Conservation (phyloP, 1,284 basidiomycete genomes). For the Ganoderma lucidum region DNA sequence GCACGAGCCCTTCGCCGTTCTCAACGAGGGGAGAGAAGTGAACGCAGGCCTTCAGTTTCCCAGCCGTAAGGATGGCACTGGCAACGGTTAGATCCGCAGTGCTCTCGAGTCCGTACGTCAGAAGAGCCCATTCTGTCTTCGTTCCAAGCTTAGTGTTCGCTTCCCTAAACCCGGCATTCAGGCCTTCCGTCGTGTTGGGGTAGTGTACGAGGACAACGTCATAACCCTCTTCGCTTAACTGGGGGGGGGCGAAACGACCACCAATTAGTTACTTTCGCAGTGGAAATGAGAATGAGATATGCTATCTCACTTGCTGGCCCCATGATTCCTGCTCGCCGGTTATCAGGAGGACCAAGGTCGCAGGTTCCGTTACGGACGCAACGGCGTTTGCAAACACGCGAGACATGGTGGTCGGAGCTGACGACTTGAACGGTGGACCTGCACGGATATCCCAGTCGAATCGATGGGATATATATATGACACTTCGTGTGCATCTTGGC, state of each 20-base stretch:
- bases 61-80: conserved; percentile 28
- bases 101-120: conserved; percentile 48
- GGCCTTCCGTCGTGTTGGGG: conserved; percentile 32
- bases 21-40: conserved; percentile 48
- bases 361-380: conserved; percentile 39
- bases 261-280: background rate
- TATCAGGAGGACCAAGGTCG: conserved; percentile 42
- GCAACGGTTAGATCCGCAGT: conserved; percentile 35
- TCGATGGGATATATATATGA: background rate
- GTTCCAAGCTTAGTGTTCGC: conserved; percentile 18
- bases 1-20: conserved; percentile 40
- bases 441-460: background rate
- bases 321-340: conserved; percentile 41
- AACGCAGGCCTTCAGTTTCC: conserved; percentile 43
- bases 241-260: conserved; percentile 10
- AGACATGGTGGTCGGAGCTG: conserved; percentile 19
- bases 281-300: background rate
- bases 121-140: conserved; percentile 44
- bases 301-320: conserved; percentile 49
- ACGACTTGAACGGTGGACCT: background rate
- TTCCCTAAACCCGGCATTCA: conserved; percentile 32
- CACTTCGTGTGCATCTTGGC: background rate
- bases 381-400: conserved; percentile 39
- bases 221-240: conserved; percentile 57
- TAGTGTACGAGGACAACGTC: conserved; percentile 45